Evolutionary conservation across 2,329 filamentous ascomycete genomes (phyloP), one percentile per base, ranked within the genome.

Genomic region (Fusarium ramigenum): DNA sequence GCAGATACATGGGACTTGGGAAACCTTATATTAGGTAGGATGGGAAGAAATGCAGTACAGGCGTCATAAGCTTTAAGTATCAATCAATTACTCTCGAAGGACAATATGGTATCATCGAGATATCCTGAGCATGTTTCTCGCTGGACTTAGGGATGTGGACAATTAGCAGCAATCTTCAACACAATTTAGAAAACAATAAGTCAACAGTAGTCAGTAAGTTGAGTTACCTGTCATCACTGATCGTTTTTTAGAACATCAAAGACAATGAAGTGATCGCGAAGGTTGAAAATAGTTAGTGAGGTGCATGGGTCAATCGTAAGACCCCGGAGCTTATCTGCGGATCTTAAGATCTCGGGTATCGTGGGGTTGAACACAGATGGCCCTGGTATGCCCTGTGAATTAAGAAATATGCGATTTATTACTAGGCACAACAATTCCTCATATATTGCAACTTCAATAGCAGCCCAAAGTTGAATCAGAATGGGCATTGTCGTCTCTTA

Each of bases 401-500:
- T 0, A n/a, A 32, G 2, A 19, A 15, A 11, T 15, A 11, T 4
- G 8, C 3, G 3, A n/a, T 10, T 15, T 0, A 9, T 18, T 6
- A 6, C 12, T 9, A 36, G 9, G 9, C 16, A 9, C 34, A 36
- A 9, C 16, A 36, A 18, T 5, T 36, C 34, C 34, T 2, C 16
- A 11, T 3, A 12, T 10, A 11, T 19, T 0, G 1, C 7, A 25
- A 4, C 16, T 36, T 25, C 8, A 25, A 36, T 4, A 8, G 0
- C 12, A 6, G 3, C 9, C 2, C 11, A 15, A 30, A 36, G 16
- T 7, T 3, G 19, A 30, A 32, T 10, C 6, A 15, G 1, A 21
- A 56, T 18, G 5, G 3, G 3, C 9, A 19, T 21, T 4, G 16
- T 11, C 19, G 21, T 15, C 11, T 56, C 6, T 19, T 56, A 25